A percentile compares a stretch with the other conserved stretches of the same genome.
Conservation (phyloP, 2,329 filamentous ascomycete genomes). For the Byssoonygena ceratinophila region DNA sequence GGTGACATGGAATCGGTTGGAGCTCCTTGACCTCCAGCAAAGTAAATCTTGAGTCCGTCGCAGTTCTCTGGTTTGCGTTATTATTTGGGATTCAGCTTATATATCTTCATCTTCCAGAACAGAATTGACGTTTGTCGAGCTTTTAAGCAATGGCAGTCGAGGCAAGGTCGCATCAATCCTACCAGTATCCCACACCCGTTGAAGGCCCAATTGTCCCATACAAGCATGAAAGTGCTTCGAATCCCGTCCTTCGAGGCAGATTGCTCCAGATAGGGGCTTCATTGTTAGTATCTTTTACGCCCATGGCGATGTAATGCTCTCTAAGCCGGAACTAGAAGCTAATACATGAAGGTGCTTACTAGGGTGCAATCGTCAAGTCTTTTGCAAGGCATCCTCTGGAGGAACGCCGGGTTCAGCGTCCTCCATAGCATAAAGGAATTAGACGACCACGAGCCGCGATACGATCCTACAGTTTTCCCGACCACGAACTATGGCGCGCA, state of each 20-base stretch:
- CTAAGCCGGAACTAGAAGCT: not conserved
- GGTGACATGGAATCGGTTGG: not conserved
- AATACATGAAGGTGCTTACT: slow-evolving; percentile 5
- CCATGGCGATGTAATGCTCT: not conserved
- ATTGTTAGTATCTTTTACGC: slow-evolving; percentile 41
- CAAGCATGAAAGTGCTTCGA: slow-evolving; percentile 45
- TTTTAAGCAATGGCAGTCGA: not conserved
- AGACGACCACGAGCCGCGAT: slow-evolving; percentile 44
- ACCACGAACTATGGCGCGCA: slow-evolving; percentile 20
- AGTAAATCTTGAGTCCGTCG: not conserved
- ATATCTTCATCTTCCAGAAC: not conserved
- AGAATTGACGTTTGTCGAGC: not conserved
- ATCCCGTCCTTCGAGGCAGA: slow-evolving; percentile 59
- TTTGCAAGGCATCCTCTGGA: slow-evolving; percentile 58
- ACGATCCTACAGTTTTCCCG: slow-evolving; percentile 49
- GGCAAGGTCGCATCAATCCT: not conserved
- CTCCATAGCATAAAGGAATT: slow-evolving; percentile 48
- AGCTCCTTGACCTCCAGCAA: not conserved
- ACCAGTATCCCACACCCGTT: slow-evolving; percentile 24
- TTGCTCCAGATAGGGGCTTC: slow-evolving; percentile 52
- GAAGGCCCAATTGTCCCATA: slow-evolving; percentile 37
- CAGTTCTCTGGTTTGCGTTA: not conserved
- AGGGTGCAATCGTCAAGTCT: slow-evolving; percentile 50
- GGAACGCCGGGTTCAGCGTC: slow-evolving; percentile 55
- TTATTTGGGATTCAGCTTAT: not conserved